Evolutionary conservation across 345 rosid genomes (phyloP).

Genomic region (Raphanus raphanistrum): DNA sequence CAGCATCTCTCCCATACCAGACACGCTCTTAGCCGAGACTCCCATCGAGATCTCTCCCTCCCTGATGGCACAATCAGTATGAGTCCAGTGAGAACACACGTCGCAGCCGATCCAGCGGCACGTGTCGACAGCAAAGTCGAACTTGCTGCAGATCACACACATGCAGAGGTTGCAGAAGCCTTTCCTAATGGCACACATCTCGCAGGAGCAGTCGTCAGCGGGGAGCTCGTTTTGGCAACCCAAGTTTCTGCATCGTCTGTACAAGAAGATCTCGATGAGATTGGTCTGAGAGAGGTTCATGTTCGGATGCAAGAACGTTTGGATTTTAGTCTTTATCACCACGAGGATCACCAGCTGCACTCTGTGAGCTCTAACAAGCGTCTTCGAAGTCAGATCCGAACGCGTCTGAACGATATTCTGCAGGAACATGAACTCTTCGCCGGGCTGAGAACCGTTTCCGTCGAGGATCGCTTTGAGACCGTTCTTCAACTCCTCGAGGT

Average conservation of each 20-base stretch:
- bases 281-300: constrained; percentile 81
- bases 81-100: constrained; percentile 96
- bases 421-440: constrained; percentile 73
- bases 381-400: constrained; percentile 76
- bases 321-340: constrained; percentile 85
- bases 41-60: constrained; percentile 86
- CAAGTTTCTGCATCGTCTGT: constrained; percentile 91
- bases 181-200: constrained; percentile 70
- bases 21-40: constrained; percentile 63
- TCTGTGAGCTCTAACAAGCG: constrained; percentile 75
- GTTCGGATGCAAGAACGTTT: constrained; percentile 85
- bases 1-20: constrained; percentile 80
- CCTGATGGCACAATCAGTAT: constrained; percentile 93
- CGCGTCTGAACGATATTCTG: constrained; percentile 82
- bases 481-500: constrained; percentile 76
- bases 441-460: constrained; percentile 76
- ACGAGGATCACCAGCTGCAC: constrained; percentile 89
- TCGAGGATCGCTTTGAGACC: constrained; percentile 75
- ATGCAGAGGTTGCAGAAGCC: constrained; percentile 98
- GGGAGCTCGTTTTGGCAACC: constrained; percentile 89
- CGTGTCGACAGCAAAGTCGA: constrained; percentile 92
- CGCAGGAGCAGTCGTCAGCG: constrained; percentile 88
- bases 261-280: constrained; percentile 81
- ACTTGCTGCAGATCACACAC: constrained; percentile 97
- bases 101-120: constrained; percentile 99